Percentiles rank a stretch among this genome's conserved stretches.
phyloP scores from a whole-genome alignment of 2,329 filamentous ascomycete species.

The Epichloe sylvatica region DNA sequence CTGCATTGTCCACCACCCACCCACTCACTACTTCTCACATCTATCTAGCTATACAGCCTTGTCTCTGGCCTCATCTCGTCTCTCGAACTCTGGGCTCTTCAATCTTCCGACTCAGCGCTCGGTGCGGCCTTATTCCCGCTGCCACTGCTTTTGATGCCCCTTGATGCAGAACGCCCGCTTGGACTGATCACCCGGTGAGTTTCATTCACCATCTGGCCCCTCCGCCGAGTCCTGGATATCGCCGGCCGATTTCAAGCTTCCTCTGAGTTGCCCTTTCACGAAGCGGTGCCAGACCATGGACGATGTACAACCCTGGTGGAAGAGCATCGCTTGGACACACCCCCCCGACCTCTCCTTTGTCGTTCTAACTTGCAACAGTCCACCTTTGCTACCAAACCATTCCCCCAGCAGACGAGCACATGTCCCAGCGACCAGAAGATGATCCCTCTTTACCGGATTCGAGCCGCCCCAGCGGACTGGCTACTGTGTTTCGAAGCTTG shows the following conservation, averaged over 20 bases:
- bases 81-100: neutral
- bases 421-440: conserved; percentile 48
- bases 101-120: neutral
- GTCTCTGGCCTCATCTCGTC: neutral
- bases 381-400: conserved; percentile 2
- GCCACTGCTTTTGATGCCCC: neutral
- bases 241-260: neutral
- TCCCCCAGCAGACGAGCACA: conserved; percentile 30
- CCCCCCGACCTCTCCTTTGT: neutral
- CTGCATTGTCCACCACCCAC: neutral
- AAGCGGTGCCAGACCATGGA: neutral
- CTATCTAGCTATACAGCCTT: neutral
- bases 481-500: conserved; percentile 50
- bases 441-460: conserved; percentile 40
- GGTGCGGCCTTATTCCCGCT: neutral
- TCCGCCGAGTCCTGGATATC: neutral
- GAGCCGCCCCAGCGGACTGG: conserved; percentile 41
- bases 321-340: neutral
- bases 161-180: neutral
- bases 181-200: conserved; percentile 2
- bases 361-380: conserved; percentile 3
- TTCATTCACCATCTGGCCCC: neutral
- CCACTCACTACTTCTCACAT: neutral
- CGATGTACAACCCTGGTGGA: neutral
- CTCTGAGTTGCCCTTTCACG: neutral